Evolutionary conservation across 2,329 filamentous ascomycete species (phyloP).

Genomic region (Colletotrichum sublineola): DNA sequence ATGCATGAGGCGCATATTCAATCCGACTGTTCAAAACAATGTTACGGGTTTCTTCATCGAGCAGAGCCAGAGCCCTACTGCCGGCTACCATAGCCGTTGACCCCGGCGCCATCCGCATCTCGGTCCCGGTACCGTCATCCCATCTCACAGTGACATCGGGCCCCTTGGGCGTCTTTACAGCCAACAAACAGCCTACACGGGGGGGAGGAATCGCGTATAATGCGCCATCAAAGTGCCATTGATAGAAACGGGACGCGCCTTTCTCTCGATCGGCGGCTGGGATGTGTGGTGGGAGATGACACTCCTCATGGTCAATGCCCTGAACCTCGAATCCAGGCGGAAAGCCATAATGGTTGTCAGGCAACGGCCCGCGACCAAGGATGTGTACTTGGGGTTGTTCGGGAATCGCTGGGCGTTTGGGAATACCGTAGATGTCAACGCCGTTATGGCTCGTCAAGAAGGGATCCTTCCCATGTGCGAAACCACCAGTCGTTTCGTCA

Average conservation of each 20-base stretch:
- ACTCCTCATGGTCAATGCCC: conserved; percentile 55
- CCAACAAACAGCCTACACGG: conserved; percentile 57
- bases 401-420: conserved; percentile 58
- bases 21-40: conserved; percentile 60
- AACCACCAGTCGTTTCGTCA: conserved; percentile 51
- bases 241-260: conserved; percentile 60
- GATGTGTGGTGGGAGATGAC: conserved; percentile 55
- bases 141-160: conserved; percentile 55
- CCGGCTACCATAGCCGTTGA: conserved; percentile 60
- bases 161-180: conserved; percentile 53
- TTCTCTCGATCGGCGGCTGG: conserved; percentile 50
- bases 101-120: conserved; percentile 58
- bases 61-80: conserved; percentile 56
- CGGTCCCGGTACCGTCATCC: conserved; percentile 58
- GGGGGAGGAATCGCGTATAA: conserved; percentile 57
- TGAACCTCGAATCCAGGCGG: conserved; percentile 55
- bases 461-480: conserved; percentile 54
- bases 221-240: conserved; percentile 63
- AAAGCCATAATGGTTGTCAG: conserved; percentile 57
- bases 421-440: conserved; percentile 54
- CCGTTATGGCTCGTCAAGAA: conserved; percentile 48
- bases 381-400: conserved; percentile 55
- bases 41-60: conserved; percentile 55
- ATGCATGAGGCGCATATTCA: conserved; percentile 60
- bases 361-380: conserved; percentile 52